These are phyloP conservation scores for Oryza glumipatula DNA, from an alignment of 176 grass and related monocot species.

Conservation along the genomic window DNA sequence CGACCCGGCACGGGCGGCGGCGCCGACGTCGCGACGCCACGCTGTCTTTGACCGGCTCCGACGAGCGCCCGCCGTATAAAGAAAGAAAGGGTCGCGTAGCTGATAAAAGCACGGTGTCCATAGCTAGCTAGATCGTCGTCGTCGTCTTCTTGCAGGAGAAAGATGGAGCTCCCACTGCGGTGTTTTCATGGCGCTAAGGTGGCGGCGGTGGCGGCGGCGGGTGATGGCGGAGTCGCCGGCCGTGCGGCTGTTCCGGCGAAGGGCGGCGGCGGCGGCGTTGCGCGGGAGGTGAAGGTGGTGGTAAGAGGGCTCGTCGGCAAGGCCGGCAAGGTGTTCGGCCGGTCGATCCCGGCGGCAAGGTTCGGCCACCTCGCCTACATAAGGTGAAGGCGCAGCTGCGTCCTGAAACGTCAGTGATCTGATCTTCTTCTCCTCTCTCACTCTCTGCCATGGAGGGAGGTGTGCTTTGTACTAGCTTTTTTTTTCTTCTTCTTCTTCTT, in stretches of 20 bases:
- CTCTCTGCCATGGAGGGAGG: too few relatives aligned
- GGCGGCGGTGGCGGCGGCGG: neutral
- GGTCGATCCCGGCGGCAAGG: constrained; percentile 42
- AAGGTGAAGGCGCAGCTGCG: constrained; percentile 22
- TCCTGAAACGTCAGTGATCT: neutral
- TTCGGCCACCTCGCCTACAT: constrained; percentile 51
- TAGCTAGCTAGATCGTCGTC: neutral
- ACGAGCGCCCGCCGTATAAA: neutral
- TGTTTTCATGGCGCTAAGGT: neutral
- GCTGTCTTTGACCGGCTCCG: neutral
- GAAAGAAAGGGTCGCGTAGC: neutral
- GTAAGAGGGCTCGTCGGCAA: neutral
- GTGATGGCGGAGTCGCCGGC: neutral
- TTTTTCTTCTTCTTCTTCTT: too few relatives aligned
- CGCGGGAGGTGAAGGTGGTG: neutral
- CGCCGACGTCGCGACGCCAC: neutral
- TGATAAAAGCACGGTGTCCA: neutral
- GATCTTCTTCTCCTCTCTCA: too few relatives aligned
- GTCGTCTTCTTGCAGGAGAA: neutral
- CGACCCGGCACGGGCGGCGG: too few relatives aligned
- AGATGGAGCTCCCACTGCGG: neutral
- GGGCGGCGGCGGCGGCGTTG: neutral
- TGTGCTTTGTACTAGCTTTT: too few relatives aligned
- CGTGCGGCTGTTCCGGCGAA: neutral
- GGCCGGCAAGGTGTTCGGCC: constrained; percentile 14